Conservation (phyloP, 1,284 basidiomycete genomes). For the Puccinia hordei region DNA sequence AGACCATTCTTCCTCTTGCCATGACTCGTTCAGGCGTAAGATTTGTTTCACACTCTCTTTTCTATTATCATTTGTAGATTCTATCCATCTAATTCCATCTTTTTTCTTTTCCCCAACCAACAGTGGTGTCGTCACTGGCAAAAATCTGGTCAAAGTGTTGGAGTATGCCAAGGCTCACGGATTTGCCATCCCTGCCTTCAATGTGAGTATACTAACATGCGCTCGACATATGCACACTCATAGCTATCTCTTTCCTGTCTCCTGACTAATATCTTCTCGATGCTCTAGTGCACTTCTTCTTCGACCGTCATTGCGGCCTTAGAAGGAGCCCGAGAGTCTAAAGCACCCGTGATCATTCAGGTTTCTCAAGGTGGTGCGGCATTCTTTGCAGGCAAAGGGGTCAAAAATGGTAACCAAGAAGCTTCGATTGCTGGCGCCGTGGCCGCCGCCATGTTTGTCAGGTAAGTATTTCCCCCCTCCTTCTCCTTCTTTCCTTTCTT, state of each 20-base stretch:
- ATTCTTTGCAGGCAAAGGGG: constrained; percentile 96
- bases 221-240: background rate
- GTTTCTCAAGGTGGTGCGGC: constrained; percentile 95
- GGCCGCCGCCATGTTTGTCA: constrained; percentile 90
- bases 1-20: constrained; percentile 5
- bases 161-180: constrained; percentile 48
- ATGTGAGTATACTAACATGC: constrained; percentile 15
- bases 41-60: background rate
- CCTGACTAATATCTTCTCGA: background rate
- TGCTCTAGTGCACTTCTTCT: constrained; percentile 64
- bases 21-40: constrained; percentile 25
- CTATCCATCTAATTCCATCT: background rate
- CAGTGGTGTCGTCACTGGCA: constrained; percentile 51
- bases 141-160: constrained; percentile 47
- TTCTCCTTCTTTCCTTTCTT: too few relatives aligned
- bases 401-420: too few relatives aligned
- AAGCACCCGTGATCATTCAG: constrained; percentile 96
- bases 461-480: too few relatives aligned
- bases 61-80: background rate
- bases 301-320: constrained; percentile 82
- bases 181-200: constrained; percentile 51
- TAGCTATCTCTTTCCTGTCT: background rate
- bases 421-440: constrained; percentile 83
- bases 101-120: background rate
- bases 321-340: constrained; percentile 87